Evolutionary conservation across 2,329 filamentous ascomycete genomes (phyloP).

Genomic region (Cladophialophora carrionii): DNA sequence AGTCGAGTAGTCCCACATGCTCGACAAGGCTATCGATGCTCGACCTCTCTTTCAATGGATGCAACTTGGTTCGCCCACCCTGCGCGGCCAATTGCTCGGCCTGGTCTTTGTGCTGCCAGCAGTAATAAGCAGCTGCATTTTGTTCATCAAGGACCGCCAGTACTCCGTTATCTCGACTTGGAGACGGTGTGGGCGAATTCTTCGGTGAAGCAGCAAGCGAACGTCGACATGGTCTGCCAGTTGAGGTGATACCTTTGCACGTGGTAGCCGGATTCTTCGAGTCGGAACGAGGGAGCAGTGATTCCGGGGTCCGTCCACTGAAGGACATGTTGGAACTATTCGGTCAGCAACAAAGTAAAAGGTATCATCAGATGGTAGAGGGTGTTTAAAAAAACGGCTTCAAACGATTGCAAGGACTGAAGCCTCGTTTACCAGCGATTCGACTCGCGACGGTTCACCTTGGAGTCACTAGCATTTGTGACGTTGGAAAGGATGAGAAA

Average conservation of each 20-base stretch:
- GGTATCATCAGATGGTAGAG: neutral
- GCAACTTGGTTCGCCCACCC: slow-evolving; percentile 56
- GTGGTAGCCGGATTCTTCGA: slow-evolving; percentile 82
- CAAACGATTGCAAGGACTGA: neutral
- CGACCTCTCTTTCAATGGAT: slow-evolving; percentile 66
- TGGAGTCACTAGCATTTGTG: slow-evolving; percentile 13
- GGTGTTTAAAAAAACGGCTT: neutral
- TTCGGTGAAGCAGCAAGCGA: slow-evolving; percentile 59
- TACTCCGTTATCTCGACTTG: slow-evolving; percentile 39
- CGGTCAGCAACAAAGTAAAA: slow-evolving; percentile 13
- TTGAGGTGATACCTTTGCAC: slow-evolving; percentile 82
- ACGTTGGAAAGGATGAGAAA: neutral
- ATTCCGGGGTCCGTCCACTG: slow-evolving; percentile 76
- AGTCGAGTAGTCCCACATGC: slow-evolving; percentile 72
- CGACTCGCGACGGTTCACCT: slow-evolving; percentile 9
- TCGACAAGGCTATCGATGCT: slow-evolving; percentile 88
- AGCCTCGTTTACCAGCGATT: slow-evolving; percentile 2
- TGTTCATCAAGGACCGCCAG: slow-evolving; percentile 39
- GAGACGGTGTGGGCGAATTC: slow-evolving; percentile 40
- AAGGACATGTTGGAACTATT: slow-evolving; percentile 59
- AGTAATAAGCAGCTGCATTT: slow-evolving; percentile 63
- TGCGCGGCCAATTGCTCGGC: slow-evolving; percentile 55
- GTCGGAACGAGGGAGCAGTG: slow-evolving; percentile 75
- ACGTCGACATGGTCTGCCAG: slow-evolving; percentile 81
- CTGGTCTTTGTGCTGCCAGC: slow-evolving; percentile 95